Percentiles rank a stretch among this genome's conserved stretches.
phyloP scores from a whole-genome alignment of 345 rosid genomes.

The Aegle marmelos region DNA sequence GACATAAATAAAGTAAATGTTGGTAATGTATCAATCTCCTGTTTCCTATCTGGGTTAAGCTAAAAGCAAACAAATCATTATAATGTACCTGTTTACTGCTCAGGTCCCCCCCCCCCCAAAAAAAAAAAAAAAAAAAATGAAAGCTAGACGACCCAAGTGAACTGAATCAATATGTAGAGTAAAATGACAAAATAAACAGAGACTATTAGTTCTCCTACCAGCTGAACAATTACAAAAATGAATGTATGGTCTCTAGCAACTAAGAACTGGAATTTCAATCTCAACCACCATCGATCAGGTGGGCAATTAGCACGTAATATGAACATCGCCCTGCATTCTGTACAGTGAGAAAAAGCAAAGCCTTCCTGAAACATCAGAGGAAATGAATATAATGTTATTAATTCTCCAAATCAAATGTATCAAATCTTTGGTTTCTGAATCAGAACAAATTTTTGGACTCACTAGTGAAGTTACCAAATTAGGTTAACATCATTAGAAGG shows the following conservation, averaged over 20 bases:
- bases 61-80: neutral
- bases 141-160: neutral
- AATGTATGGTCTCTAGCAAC: constrained; percentile 96
- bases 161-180: constrained; percentile 1
- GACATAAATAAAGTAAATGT: neutral
- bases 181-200: neutral
- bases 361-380: constrained; percentile 71
- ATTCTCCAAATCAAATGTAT: constrained; percentile 7
- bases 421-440: neutral
- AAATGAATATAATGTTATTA: constrained; percentile 1
- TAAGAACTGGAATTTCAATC: constrained; percentile 94
- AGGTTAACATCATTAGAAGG: neutral
- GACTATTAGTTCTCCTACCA: constrained; percentile 47
- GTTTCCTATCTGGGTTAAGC: neutral
- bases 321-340: constrained; percentile 94
- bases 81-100: neutral
- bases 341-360: constrained; percentile 99
- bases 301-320: constrained; percentile 93
- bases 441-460: constrained; percentile 1
- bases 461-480: neutral
- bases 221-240: constrained; percentile 89
- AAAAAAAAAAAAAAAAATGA: too few species aligned
- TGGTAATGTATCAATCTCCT: neutral
- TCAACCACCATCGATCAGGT: constrained; percentile 98
- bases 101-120: too few species aligned